These are phyloP conservation scores for Aureobasidium mangrovei DNA, from an alignment of 2,329 filamentous ascomycete species.

Conservation along the genomic window DNA sequence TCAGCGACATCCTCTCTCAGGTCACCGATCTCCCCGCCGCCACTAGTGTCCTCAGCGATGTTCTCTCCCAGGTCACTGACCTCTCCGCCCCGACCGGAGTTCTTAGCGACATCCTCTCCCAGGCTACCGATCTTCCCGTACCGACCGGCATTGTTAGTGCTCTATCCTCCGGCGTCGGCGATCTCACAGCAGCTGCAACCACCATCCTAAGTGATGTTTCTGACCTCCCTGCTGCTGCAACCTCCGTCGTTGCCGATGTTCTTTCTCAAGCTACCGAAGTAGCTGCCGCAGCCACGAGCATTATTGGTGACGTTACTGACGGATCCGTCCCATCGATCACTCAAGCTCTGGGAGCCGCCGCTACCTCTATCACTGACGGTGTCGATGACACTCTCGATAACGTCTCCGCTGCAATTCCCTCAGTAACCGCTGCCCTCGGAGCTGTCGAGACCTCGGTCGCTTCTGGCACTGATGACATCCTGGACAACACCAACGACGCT, in stretches of 20 bases:
- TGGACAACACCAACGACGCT: neutral
- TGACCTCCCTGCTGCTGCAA: neutral
- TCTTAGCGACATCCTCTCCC: neutral
- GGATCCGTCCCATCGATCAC: neutral
- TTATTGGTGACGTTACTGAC: neutral
- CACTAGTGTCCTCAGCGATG: neutral
- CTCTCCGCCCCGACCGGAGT: neutral
- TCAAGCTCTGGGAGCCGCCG: too few relatives aligned
- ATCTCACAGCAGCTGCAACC: too few relatives aligned
- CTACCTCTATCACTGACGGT: neutral
- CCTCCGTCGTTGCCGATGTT: neutral
- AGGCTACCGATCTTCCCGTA: too few relatives aligned
- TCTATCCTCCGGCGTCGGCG: too few relatives aligned
- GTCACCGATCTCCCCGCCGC: neutral
- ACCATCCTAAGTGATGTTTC: neutral
- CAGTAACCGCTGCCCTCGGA: neutral
- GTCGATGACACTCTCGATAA: neutral
- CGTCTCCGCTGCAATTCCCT: neutral
- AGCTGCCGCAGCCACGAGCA: neutral
- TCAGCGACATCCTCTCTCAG: neutral
- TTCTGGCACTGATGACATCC: neutral
- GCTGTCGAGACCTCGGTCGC: neutral
- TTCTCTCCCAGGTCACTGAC: neutral
- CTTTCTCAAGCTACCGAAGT: neutral
- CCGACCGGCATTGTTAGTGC: too few relatives aligned